Conservation (phyloP, 768 basidiomycete genomes). For the Kwoniella heveanensis region DNA sequence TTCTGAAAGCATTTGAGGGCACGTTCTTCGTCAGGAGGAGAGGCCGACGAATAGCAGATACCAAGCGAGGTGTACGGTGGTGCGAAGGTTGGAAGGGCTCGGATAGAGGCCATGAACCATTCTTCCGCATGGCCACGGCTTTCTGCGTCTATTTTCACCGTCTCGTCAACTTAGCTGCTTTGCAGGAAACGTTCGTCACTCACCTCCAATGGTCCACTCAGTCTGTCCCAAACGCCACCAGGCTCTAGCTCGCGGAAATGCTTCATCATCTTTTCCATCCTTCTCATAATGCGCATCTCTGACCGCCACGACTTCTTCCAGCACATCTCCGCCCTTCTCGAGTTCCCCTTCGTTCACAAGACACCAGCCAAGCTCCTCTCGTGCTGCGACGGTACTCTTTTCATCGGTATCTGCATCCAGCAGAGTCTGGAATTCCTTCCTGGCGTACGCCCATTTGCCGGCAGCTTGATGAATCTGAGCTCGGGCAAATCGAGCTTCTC, state of each 20-base stretch:
- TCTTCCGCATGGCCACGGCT: slow-evolving; percentile 68
- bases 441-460: slow-evolving; percentile 70
- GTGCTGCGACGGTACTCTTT: slow-evolving; percentile 59
- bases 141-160: slow-evolving; percentile 51
- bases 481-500: slow-evolving; percentile 69
- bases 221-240: slow-evolving; percentile 82
- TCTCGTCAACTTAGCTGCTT: no score
- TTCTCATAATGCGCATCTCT: slow-evolving; percentile 39
- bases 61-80: slow-evolving; percentile 94
- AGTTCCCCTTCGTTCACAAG: slow-evolving; percentile 59
- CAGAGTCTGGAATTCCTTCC: slow-evolving; percentile 66
- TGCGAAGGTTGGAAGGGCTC: slow-evolving; percentile 73
- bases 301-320: slow-evolving; percentile 49
- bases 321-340: slow-evolving; percentile 47
- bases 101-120: slow-evolving; percentile 76
- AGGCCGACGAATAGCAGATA: slow-evolving; percentile 75
- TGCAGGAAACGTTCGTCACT: slow-evolving; percentile 15
- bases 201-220: slow-evolving; percentile 73
- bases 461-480: slow-evolving; percentile 72
- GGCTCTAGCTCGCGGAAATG: slow-evolving; percentile 71
- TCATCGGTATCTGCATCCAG: slow-evolving; percentile 49
- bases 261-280: slow-evolving; percentile 60
- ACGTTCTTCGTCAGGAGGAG: slow-evolving; percentile 76
- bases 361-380: slow-evolving; percentile 88
- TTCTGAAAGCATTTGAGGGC: slow-evolving; percentile 97